Percentiles rank a stretch among this genome's conserved stretches.
These are phyloP conservation scores for Chlorella ohadii DNA, from an alignment of 139 green algal species.

Conservation along the genomic window DNA sequence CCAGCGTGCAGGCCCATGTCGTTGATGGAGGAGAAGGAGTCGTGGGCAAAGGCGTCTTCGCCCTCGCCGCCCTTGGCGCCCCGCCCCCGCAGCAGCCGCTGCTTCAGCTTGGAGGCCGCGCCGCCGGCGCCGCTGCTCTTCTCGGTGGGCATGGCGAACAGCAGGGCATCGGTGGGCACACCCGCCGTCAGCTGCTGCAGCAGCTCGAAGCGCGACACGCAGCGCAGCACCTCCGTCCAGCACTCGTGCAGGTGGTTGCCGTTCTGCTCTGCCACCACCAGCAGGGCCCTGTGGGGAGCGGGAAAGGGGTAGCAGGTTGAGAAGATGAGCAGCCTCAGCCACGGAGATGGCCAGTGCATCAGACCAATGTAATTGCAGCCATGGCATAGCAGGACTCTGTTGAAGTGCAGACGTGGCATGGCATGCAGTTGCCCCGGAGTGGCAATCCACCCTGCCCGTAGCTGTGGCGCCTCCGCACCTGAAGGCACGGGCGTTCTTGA, in stretches of 20 bases:
- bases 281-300: conserved; percentile 60
- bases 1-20: conserved; percentile 59
- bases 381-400: too few relatives aligned
- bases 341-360: too few relatives aligned
- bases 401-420: too few relatives aligned
- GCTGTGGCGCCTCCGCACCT: too few relatives aligned
- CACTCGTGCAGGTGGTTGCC: conserved; percentile 80
- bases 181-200: conserved; percentile 88
- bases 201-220: conserved; percentile 94
- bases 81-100: conserved; percentile 26
- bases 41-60: background rate
- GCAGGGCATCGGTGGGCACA: conserved; percentile 83
- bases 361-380: too few relatives aligned
- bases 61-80: background rate
- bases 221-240: conserved; percentile 94
- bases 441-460: too few relatives aligned
- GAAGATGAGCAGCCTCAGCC: background rate
- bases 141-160: conserved; percentile 71
- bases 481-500: conserved; percentile 92
- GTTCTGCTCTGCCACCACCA: conserved; percentile 76
- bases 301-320: background rate
- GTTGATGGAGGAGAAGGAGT: conserved; percentile 39
- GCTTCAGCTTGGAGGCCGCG: conserved; percentile 37
- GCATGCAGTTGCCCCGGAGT: too few relatives aligned
- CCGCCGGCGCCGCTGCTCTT: background rate